A percentile compares a stretch with the other conserved stretches of the same genome.
phyloP scores from a whole-genome alignment of 805 yeast species.

The Cyberlindnera mrakii region DNA sequence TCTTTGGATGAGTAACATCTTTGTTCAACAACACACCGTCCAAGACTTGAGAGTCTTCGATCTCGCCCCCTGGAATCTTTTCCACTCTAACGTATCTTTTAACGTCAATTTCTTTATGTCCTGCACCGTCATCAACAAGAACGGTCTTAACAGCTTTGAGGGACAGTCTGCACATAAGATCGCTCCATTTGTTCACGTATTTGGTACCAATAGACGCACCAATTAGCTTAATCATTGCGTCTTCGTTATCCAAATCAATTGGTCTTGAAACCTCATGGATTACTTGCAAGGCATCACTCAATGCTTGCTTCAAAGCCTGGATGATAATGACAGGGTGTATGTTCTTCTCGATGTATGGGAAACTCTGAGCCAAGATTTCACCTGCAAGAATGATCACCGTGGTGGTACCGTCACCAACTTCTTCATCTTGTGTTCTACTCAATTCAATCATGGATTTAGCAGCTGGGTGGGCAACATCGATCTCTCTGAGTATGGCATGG shows the following conservation, averaged over 20 bases:
- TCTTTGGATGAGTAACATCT: constrained; percentile 98
- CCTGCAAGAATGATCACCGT: constrained; percentile 96
- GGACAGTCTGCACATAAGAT: constrained; percentile 84
- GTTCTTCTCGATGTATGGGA: constrained; percentile 89
- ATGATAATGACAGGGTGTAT: constrained; percentile 96
- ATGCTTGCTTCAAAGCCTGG: constrained; percentile 86
- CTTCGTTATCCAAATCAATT: constrained; percentile 78
- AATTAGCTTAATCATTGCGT: constrained; percentile 80
- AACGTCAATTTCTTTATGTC: constrained; percentile 78
- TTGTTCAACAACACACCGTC: constrained; percentile 92
- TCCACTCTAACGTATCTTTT: constrained; percentile 92
- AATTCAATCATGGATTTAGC: constrained; percentile 98
- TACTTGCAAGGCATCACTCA: constrained; percentile 83
- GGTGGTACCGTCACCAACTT: constrained; percentile 98
- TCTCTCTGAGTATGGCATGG: constrained; percentile 95
- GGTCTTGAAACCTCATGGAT: constrained; percentile 79
- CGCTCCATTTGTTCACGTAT: constrained; percentile 86
- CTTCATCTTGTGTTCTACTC: constrained; percentile 96
- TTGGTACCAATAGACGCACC: constrained; percentile 94
- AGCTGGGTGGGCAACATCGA: constrained; percentile 97
- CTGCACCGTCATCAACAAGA: constrained; percentile 47
- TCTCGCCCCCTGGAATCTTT: constrained; percentile 97
- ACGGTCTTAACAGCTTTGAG: constrained; percentile 86
- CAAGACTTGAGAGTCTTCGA: constrained; percentile 79
- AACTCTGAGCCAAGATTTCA: constrained; percentile 91